phyloP scores from a whole-genome alignment of 306 rosid species.

The Abrus precatorius region DNA sequence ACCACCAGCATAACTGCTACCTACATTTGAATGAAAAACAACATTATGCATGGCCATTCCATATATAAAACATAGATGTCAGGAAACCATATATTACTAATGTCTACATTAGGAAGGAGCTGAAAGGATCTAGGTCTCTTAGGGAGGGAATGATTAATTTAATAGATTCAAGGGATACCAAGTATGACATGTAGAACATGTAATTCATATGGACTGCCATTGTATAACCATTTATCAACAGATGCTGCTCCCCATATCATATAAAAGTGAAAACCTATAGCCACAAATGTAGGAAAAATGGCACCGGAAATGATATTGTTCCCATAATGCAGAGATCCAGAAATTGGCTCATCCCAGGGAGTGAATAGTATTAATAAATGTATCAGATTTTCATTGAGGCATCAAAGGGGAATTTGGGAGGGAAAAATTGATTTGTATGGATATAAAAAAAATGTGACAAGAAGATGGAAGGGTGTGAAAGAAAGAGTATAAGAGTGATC shows the following conservation, averaged over 20 bases:
- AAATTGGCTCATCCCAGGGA: background rate
- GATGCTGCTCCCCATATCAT: no score
- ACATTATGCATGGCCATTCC: constrained; percentile 46
- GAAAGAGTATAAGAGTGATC: constrained; percentile 6
- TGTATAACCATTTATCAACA: no score
- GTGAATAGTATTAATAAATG: constrained; percentile 14
- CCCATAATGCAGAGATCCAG: no score
- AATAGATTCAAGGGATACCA: background rate
- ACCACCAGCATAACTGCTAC: constrained; percentile 99
- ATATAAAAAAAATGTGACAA: constrained; percentile 3
- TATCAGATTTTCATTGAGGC: background rate
- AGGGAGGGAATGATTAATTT: constrained; percentile 15
- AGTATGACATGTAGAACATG: no score
- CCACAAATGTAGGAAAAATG: no score
- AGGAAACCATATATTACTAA: constrained; percentile 13
- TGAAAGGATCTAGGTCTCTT: background rate
- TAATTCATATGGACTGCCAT: no score
- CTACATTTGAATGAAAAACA: constrained; percentile 63
- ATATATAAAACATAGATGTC: constrained; percentile 40
- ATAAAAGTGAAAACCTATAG: no score
- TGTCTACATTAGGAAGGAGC: constrained; percentile 30
- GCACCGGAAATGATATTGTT: no score
- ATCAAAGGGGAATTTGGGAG: background rate
- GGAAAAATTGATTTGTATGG: background rate
- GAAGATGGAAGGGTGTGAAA: constrained; percentile 3